These are phyloP conservation scores for Elongisporangium senticosum DNA, from an alignment of 352 stramenopile species.

Conservation along the genomic window DNA sequence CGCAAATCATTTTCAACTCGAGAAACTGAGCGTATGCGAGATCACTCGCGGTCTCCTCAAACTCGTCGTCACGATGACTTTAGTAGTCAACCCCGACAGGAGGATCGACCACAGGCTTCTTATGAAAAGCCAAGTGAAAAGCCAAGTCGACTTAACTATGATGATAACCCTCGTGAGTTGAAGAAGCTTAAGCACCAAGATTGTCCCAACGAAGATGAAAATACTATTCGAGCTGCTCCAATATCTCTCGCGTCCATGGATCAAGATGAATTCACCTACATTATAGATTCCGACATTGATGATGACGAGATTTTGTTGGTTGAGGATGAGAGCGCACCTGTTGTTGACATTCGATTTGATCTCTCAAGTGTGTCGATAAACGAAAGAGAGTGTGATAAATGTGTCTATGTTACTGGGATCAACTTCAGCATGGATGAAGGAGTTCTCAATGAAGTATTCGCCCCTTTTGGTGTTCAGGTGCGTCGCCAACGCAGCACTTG, in stretches of 20 bases:
- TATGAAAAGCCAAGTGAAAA: conserved; percentile 1
- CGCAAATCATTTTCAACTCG: neutral
- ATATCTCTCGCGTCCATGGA: conserved; percentile 22
- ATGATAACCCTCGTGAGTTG: neutral
- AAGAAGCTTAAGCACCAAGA: conserved; percentile 15
- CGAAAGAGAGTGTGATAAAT: conserved; percentile 23
- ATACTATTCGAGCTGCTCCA: conserved; percentile 3
- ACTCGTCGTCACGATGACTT: neutral
- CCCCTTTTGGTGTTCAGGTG: conserved; percentile 47
- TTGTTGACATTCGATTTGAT: conserved; percentile 45
- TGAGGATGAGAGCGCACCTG: conserved; percentile 15
- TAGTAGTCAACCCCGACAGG: neutral
- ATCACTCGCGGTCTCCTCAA: neutral
- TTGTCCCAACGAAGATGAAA: neutral
- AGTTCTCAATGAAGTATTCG: conserved; percentile 48
- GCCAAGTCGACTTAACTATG: neutral
- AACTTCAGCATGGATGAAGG: conserved; percentile 35
- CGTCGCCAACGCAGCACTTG: conserved; percentile 1
- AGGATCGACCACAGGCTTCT: neutral
- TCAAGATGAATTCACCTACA: conserved; percentile 28
- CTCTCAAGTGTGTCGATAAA: conserved; percentile 36
- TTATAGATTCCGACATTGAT: conserved; percentile 40
- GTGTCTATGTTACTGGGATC: conserved; percentile 57
- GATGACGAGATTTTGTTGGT: conserved; percentile 20
- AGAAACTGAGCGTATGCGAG: neutral